phyloP scores from a whole-genome alignment of 805 yeast genomes.

The Priceomyces haplophilus region DNA sequence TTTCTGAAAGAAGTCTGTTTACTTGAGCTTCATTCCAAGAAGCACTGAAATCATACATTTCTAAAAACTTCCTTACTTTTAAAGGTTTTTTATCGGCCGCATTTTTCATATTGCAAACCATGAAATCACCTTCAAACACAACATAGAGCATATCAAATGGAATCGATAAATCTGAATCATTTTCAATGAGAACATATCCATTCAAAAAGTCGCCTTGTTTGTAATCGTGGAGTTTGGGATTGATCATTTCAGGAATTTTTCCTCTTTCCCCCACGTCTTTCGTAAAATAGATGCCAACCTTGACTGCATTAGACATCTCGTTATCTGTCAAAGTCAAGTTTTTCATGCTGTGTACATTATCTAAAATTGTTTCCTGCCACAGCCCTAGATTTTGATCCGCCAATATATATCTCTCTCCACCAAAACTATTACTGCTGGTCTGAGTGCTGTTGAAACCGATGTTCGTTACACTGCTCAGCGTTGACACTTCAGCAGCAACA shows the following conservation, averaged over 20 bases:
- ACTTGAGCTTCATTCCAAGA: constrained; percentile 43
- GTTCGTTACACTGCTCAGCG: background rate
- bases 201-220: constrained; percentile 65
- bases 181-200: constrained; percentile 51
- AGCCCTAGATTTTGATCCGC: constrained; percentile 32
- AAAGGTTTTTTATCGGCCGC: constrained; percentile 11
- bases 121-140: constrained; percentile 50
- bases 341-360: constrained; percentile 33
- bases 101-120: constrained; percentile 19
- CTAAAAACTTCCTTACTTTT: constrained; percentile 35
- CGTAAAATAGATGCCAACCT: constrained; percentile 30
- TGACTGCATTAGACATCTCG: constrained; percentile 21
- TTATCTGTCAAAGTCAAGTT: constrained; percentile 31
- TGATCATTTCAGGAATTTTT: constrained; percentile 24
- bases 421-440: background rate
- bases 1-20: constrained; percentile 30
- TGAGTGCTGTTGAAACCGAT: background rate
- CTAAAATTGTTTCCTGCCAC: constrained; percentile 39
- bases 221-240: constrained; percentile 44
- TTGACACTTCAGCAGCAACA: background rate
- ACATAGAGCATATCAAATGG: constrained; percentile 64
- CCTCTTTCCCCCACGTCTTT: constrained; percentile 31
- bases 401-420: constrained; percentile 16
- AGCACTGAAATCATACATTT: constrained; percentile 52
- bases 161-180: constrained; percentile 37